Base-by-base conservation (phyloP, 805 yeast genomes). In the Myxozyma sirexii region DNA sequence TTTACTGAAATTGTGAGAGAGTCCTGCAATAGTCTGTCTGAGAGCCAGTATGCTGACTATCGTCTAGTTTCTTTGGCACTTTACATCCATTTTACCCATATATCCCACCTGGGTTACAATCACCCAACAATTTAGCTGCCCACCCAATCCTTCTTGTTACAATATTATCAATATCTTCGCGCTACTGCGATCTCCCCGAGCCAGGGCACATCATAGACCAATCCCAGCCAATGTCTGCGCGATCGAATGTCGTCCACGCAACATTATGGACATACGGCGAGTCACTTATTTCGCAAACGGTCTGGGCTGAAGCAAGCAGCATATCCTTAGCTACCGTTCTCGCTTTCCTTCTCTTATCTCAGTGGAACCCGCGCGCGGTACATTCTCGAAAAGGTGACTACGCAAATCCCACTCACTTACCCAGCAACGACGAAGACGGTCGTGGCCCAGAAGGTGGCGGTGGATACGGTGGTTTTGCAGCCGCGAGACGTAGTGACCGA, bases 341-440 rank as follows among this genome's bases (percentile, higher is more conserved):
- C 61, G 92, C 97, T 0, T 89, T 92, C 69, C 74, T 92, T 51
- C 76, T 92, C 17, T 86, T 90, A 67, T 88, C 97, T 0, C 97
- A 93, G 72, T 92, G 98, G 98, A 90, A 91, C 67, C 97, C 97
- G 2, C 77, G 97, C 55, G 96, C 97, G 2, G 90, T 91, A 61
- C 97, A 91, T 72, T 87, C 91, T 24, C 41, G 58, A 6, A 59
- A 86, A 76, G 90, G 65, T 84, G 93, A 88, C 75, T 84, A 0
- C 96, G 92, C 73, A 88, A 90, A 74, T 96, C 74, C 52, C 57
- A 65, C 55, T 38, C 67, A 55, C 56, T 60, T 60, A 17, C 59
- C 63, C 2, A 52, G 59, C 31, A 62, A 62, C 50, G 64, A 60
- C 33, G 65, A 62, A 35, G 65, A 62, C 38, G 64, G 61, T 5